These are phyloP conservation scores for Suillus discolor DNA, from an alignment of 768 basidiomycete species.

Conservation along the genomic window DNA sequence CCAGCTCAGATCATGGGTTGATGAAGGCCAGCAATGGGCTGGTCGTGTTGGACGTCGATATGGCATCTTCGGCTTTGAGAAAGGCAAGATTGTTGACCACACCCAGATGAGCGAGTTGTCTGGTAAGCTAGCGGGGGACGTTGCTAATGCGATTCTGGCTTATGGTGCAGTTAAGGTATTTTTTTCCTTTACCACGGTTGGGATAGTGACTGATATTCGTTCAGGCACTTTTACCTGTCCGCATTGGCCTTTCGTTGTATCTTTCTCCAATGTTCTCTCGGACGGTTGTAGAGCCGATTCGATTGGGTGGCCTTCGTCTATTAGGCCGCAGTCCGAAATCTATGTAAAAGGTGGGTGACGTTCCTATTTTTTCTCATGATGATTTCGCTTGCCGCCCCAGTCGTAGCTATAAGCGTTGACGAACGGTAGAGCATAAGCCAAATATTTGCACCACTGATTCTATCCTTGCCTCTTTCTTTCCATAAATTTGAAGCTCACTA, in stretches of 20 bases:
- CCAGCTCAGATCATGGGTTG: constrained; percentile 61
- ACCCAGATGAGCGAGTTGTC: constrained; percentile 20
- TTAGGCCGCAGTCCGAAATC: constrained; percentile 10
- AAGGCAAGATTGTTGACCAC: constrained; percentile 29
- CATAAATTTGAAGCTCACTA: neutral
- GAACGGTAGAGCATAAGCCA: constrained; percentile 71
- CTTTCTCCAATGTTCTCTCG: constrained; percentile 75
- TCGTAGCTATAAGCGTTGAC: constrained; percentile 65
- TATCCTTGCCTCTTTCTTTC: constrained; percentile 6
- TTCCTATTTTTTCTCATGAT: constrained; percentile 39
- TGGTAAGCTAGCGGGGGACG: constrained; percentile 64
- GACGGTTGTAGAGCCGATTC: constrained; percentile 62
- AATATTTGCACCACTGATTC: constrained; percentile 66
- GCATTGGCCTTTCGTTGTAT: constrained; percentile 74
- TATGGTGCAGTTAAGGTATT: constrained; percentile 80
- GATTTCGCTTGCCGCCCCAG: constrained; percentile 78
- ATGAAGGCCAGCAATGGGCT: constrained; percentile 75
- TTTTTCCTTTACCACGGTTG: neutral
- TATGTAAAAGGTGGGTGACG: constrained; percentile 32
- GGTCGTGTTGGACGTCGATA: constrained; percentile 73
- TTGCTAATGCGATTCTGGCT: constrained; percentile 81
- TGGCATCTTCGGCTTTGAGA: constrained; percentile 79
- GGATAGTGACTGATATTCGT: neutral
- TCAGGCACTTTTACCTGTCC: constrained; percentile 63
- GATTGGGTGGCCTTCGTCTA: constrained; percentile 23